These are phyloP conservation scores for Alternaria atra DNA, from an alignment of 2,329 filamentous ascomycete species.

Conservation along the genomic window DNA sequence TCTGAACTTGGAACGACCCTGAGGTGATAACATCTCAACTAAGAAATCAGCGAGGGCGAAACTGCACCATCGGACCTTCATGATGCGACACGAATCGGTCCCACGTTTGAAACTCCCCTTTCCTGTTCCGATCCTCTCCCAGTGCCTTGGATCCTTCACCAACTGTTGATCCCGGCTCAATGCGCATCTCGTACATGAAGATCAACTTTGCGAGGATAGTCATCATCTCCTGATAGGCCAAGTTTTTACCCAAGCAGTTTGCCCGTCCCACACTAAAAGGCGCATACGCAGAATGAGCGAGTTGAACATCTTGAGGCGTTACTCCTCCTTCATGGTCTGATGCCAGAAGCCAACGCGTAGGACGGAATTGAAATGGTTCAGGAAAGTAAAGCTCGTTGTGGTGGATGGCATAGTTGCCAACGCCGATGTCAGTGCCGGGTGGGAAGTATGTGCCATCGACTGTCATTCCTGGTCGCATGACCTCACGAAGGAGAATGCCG, in stretches of 20 bases:
- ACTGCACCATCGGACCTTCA: too few relatives aligned
- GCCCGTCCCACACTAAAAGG: slow-evolving; percentile 73
- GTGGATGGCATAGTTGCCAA: slow-evolving; percentile 35
- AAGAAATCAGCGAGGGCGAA: too few relatives aligned
- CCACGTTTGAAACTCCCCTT: too few relatives aligned
- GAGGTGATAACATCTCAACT: too few relatives aligned
- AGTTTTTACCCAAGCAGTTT: slow-evolving; percentile 73
- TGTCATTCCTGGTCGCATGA: slow-evolving; percentile 25
- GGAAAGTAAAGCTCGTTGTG: slow-evolving; percentile 34
- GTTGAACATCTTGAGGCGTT: slow-evolving; percentile 9
- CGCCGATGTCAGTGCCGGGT: slow-evolving; percentile 30
- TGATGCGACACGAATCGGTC: too few relatives aligned
- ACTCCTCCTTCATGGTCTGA: slow-evolving; percentile 7
- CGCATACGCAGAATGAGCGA: slow-evolving; percentile 60
- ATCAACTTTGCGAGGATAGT: too few relatives aligned
- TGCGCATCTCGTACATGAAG: too few relatives aligned
- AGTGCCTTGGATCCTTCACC: too few relatives aligned
- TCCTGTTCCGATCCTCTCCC: too few relatives aligned
- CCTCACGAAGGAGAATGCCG: slow-evolving; percentile 30
- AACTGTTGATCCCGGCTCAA: too few relatives aligned
- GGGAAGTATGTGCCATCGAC: slow-evolving; percentile 36
- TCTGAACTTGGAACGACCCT: too few relatives aligned
- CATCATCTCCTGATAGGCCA: slow-evolving; percentile 47
- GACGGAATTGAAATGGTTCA: slow-evolving; percentile 26
- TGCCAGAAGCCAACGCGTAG: slow-evolving; percentile 34